phyloP scores from a whole-genome alignment of 2,329 filamentous ascomycete species.

The Xylariales sp. region DNA sequence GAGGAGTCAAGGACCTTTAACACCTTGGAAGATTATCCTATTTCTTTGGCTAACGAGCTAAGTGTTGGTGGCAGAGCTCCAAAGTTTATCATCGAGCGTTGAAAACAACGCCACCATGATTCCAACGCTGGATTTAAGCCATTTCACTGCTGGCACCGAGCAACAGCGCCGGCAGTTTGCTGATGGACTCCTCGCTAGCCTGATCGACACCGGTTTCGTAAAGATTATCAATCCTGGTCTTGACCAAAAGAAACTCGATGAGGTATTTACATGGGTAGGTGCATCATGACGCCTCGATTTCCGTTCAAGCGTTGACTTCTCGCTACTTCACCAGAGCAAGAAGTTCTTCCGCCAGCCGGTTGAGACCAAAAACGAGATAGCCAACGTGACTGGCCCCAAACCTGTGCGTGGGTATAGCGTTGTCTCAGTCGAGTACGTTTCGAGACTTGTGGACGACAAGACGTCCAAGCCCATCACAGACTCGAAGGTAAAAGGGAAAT shows the following conservation, averaged over 20 bases:
- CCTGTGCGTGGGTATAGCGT: conserved; percentile 30
- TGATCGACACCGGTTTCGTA: conserved; percentile 26
- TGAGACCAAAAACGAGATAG: conserved; percentile 21
- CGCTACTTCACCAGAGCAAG: conserved; percentile 16
- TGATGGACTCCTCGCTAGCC: conserved; percentile 23
- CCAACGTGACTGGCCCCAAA: conserved; percentile 24
- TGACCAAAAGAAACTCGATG: conserved; percentile 15
- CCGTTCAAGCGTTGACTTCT: not conserved
- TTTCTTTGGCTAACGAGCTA: not conserved
- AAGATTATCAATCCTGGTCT: conserved; percentile 29
- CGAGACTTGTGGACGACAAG: conserved; percentile 27
- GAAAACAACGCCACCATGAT: conserved; percentile 8
- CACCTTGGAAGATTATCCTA: not conserved
- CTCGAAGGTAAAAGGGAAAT: conserved; percentile 14
- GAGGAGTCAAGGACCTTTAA: not conserved
- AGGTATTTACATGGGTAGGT: conserved; percentile 24
- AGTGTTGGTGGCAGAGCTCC: not conserved
- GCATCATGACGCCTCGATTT: not conserved
- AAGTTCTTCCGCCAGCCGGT: conserved; percentile 20
- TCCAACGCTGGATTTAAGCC: conserved; percentile 27
- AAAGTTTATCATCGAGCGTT: not conserved
- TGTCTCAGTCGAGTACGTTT: conserved; percentile 26
- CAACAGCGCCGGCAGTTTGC: conserved; percentile 28
- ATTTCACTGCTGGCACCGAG: conserved; percentile 19
- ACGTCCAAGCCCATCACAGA: conserved; percentile 28